Base-by-base conservation (phyloP, 805 yeast species). In the Brettanomyces sp. region DNA sequence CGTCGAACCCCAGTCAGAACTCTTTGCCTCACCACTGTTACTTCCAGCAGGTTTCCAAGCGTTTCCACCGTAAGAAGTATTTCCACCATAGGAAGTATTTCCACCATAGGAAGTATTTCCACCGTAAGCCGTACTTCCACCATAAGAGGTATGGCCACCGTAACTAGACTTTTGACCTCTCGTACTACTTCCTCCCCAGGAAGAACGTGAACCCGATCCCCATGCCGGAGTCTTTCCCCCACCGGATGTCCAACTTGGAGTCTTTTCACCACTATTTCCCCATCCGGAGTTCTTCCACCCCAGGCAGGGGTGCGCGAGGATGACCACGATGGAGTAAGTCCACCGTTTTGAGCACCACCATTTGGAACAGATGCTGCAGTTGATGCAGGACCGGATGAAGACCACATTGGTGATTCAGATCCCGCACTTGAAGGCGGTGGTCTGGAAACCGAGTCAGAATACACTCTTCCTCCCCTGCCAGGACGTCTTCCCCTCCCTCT, bases 311-410 rank as follows among this genome's bases (percentile, higher is more conserved):
- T 28, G 11, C 32, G 32, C 12, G 36, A 21, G 13, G 77, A 60
- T 25, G 71, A 71, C 80, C 81, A 76, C 4, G 77, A 66, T 6
- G 83, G 77, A 12, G 77, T 67, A 53, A 69, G 73, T 42, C 78
- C 73, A 18, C 60, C 64, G 51, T 62, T 59, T 38, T 63, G 62
- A 12, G 65, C 57, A 35, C 37, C 37, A 43, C 63, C 63, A 47
- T 57, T 60, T 3, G 58, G 58, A 11, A 60, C 46, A 28, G 59
- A 57, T 83, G 85, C 77, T 1, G 80, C 70, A 2, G 84, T 79
- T 9, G 78, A 72, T 50, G 59, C 67, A n/a, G 73, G 74, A 5
- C 66, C 47, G 4, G 53, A 49, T 22, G 49, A 43, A 3, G 49
- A 44, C 64, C 66, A 57, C 9, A 59, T 47, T n/a, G 65, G 68